Conservation (phyloP, 2,329 filamentous ascomycete genomes). For the Apiospora arundinis region DNA sequence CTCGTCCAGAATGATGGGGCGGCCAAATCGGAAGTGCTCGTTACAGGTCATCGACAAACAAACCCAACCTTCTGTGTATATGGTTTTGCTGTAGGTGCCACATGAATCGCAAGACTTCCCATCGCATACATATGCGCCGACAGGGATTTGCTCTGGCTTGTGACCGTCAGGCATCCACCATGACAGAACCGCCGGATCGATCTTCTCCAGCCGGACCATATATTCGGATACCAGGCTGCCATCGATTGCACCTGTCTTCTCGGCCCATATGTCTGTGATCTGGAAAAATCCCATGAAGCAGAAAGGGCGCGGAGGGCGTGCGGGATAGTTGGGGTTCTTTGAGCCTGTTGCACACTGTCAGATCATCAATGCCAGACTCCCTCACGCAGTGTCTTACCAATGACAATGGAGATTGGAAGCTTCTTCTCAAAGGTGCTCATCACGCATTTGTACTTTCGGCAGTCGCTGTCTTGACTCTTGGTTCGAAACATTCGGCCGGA, state of each 20-base stretch:
- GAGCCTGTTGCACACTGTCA: conserved; percentile 18
- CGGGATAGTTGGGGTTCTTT: conserved; percentile 29
- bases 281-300: conserved; percentile 74
- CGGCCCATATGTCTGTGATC: conserved; percentile 72
- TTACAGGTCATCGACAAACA: conserved; percentile 48
- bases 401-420: not conserved
- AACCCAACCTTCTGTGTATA: conserved; percentile 41
- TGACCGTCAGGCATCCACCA: conserved; percentile 62
- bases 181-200: conserved; percentile 55
- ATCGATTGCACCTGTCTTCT: conserved; percentile 52
- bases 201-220: conserved; percentile 70
- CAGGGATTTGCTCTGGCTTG: conserved; percentile 33
- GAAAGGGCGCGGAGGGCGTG: conserved; percentile 62
- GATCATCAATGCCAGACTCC: not conserved
- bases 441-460: not conserved
- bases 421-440: not conserved
- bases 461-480: not conserved
- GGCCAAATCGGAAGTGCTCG: conserved; percentile 53
- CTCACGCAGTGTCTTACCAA: not conserved
- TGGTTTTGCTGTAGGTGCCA: conserved; percentile 42
- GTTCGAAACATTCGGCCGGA: conserved; percentile 1
- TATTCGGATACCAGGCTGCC: conserved; percentile 44
- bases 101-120: conserved; percentile 49
- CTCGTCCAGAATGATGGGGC: conserved; percentile 31
- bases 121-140: conserved; percentile 37